phyloP scores from a whole-genome alignment of 345 rosid genomes.

The Carallia brachiata region DNA sequence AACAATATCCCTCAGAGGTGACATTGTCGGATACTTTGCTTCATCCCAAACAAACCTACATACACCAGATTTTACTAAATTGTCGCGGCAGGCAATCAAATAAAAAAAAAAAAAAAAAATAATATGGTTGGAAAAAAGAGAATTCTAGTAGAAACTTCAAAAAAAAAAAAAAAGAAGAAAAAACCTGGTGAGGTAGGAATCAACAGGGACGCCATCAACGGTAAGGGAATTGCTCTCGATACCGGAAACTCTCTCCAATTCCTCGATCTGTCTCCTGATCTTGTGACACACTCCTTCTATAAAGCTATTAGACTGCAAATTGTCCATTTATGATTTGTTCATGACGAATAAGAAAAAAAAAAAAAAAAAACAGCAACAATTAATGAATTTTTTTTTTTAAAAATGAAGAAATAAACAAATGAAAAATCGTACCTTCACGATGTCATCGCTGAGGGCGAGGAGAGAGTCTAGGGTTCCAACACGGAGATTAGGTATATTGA shows the following conservation, averaged over 20 bases:
- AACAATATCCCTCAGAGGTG: constrained; percentile 86
- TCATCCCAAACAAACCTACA: constrained; percentile 97
- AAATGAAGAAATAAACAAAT: neutral
- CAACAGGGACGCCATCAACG: constrained; percentile 96
- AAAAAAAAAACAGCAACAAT: neutral
- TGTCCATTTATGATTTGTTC: neutral
- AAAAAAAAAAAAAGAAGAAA: neutral
- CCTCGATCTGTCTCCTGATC: constrained; percentile 98
- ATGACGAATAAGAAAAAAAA: neutral
- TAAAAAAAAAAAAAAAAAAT: neutral
- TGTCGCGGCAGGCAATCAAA: neutral
- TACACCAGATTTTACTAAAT: neutral
- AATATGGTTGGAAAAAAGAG: neutral
- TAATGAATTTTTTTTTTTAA: neutral
- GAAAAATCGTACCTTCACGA: constrained; percentile 55
- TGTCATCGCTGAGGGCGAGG: constrained; percentile 94
- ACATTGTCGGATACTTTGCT: constrained; percentile 91
- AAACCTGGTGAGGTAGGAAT: constrained; percentile 94
- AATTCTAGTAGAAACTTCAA: neutral
- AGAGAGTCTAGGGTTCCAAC: constrained; percentile 98
- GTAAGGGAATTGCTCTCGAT: constrained; percentile 79
- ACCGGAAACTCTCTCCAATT: constrained; percentile 81
- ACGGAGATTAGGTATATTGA: constrained; percentile 92
- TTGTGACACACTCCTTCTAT: constrained; percentile 92
- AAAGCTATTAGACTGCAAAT: constrained; percentile 75